Percentiles rank a stretch among this genome's conserved stretches.
phyloP scores from a whole-genome alignment of 1,284 basidiomycete species.

The Ceratobasidium sp. region DNA sequence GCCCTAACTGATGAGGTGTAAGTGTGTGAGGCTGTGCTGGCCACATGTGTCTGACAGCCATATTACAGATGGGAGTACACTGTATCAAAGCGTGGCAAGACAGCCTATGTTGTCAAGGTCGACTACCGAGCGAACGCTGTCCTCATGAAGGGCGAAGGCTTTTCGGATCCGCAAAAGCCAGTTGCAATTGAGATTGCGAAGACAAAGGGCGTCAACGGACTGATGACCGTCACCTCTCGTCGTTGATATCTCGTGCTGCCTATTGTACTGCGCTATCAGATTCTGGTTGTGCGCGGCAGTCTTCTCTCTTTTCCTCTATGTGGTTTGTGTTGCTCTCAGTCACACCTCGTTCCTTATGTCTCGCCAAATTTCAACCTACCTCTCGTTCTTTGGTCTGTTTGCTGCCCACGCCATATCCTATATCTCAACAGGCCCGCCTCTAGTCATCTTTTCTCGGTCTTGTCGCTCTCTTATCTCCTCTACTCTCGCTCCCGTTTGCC shows the following conservation, averaged over 20 bases:
- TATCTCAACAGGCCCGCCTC: too few relatives aligned
- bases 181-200: slow-evolving; percentile 36
- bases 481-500: too few relatives aligned
- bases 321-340: too few relatives aligned
- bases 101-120: slow-evolving; percentile 28
- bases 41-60: slow-evolving; percentile 20
- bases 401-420: too few relatives aligned
- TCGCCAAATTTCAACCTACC: too few relatives aligned
- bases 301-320: not conserved
- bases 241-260: slow-evolving; percentile 3
- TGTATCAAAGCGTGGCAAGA: slow-evolving; percentile 34
- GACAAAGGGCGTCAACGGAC: slow-evolving; percentile 31
- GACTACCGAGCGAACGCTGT: slow-evolving; percentile 17
- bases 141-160: slow-evolving; percentile 16
- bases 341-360: too few relatives aligned
- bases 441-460: too few relatives aligned
- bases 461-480: too few relatives aligned
- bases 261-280: not conserved
- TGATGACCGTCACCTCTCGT: slow-evolving; percentile 38
- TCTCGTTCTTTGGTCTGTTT: too few relatives aligned
- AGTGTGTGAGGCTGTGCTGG: slow-evolving; percentile 18
- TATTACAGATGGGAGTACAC: slow-evolving; percentile 40
- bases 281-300: not conserved
- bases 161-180: slow-evolving; percentile 23
- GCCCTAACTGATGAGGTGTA: slow-evolving; percentile 32